A percentile compares a stretch with the other conserved stretches of the same genome.
Evolutionary conservation across 169 alveolate genomes (phyloP).

Genomic region (Eimeria mitis): DNA sequence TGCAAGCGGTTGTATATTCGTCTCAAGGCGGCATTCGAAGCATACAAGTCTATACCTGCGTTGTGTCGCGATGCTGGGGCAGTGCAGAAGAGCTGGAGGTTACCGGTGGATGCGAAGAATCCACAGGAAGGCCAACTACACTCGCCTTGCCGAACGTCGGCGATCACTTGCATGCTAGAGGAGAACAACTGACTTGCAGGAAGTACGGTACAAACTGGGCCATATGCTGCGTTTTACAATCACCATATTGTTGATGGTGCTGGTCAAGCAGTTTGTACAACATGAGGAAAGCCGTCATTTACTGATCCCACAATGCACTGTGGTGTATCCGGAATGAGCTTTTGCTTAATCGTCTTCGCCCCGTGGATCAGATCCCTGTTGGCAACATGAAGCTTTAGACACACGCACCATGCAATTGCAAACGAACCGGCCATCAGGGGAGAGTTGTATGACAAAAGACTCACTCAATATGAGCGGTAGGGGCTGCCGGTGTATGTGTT

Average conservation of each 20-base stretch:
- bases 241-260: neutral
- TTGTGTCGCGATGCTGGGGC: neutral
- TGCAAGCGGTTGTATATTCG: neutral
- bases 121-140: neutral
- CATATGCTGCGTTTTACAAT: neutral
- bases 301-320: neutral
- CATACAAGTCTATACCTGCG: neutral
- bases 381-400: neutral
- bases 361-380: neutral
- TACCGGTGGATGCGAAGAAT: neutral
- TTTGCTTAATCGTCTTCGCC: neutral
- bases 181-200: neutral
- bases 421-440: neutral
- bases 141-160: neutral
- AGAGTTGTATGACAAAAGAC: neutral
- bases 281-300: neutral
- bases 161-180: neutral
- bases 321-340: too few relatives aligned
- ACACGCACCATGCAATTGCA: neutral
- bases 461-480: neutral
- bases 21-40: neutral
- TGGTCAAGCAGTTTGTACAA: neutral
- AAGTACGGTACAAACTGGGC: neutral
- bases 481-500: neutral
- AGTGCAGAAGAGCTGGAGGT: neutral